Conservation (phyloP, 306 rosid genomes). For the Nissolia schottii region DNA sequence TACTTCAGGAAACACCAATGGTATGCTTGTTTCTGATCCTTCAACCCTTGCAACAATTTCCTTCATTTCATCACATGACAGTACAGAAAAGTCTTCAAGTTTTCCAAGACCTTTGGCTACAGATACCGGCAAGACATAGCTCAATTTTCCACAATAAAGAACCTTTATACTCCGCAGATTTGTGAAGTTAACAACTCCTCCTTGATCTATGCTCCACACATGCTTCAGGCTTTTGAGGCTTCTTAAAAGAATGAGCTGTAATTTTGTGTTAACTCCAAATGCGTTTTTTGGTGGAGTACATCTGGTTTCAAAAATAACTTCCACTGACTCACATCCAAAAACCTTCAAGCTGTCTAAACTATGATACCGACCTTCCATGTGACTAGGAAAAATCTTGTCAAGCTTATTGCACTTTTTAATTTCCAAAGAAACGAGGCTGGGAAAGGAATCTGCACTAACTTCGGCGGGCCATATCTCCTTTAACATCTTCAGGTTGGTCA, state of each 20-base stretch:
- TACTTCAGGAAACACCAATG: background rate
- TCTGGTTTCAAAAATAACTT: conserved; percentile 6
- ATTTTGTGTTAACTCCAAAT: background rate
- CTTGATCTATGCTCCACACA: conserved; percentile 11
- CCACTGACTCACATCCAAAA: background rate
- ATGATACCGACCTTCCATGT: background rate
- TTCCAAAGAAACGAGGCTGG: background rate
- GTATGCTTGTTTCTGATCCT: background rate
- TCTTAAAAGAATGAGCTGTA: background rate
- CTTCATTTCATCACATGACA: background rate
- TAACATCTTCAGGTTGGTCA: background rate
- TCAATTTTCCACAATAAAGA: background rate
- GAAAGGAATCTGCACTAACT: background rate
- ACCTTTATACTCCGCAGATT: background rate
- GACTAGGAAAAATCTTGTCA: background rate
- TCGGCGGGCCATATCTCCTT: background rate
- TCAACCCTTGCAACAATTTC: background rate
- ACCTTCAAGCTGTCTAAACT: background rate
- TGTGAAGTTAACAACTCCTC: background rate
- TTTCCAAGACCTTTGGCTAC: background rate
- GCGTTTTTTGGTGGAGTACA: background rate
- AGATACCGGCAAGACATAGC: background rate
- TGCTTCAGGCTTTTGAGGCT: background rate
- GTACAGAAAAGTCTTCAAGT: background rate
- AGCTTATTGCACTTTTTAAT: background rate